Evolutionary conservation across 371 early-diverging fungal genomes (phyloP), one percentile per base, ranked within the genome.

Genomic region (Choanephora cucurbitarum): DNA sequence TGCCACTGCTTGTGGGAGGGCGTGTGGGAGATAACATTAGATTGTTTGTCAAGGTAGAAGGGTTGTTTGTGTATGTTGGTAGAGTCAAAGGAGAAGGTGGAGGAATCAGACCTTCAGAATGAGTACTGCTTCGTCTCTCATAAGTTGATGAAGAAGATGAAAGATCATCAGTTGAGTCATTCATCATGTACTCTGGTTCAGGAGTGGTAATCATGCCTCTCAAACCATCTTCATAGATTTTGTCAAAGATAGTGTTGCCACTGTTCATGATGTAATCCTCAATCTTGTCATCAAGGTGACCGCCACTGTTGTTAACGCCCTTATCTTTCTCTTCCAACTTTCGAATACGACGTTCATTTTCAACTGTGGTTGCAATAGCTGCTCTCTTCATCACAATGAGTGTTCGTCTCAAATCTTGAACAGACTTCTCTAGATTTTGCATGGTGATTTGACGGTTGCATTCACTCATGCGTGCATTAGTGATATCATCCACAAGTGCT

Each of bases 401-500:
- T 8, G 87, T 87, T 24, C 85, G 76, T 23, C 86, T 84, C 33
- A 93, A 70, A 48, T 91, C 90, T 42, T 77, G 67, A 0, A 90
- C 82, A 10, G 80, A 80, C 66, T 88, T 87, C 51, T 94, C 92
- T 44, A 83, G 72, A 21, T 83, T 78, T 7, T 66, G 69, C 17
- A 88, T 72, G 32, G 82, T 80, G 13, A 77, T 74, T 41, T 83
- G 84, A 1, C 79, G 75, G 24, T 81, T 77, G 50, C 82, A 77
- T 19, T 87, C 83, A 18, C 78, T 72, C 52, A 87, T 75, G 1
- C 88, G 83, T 4, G 87, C 72, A n/a, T 75, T 73, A 50, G 94
- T 84, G 37, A 94, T 77, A 64, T 93, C 93, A 33, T 93, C 90
- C 42, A 93, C 77, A 11, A 93, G 68, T 49, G 85, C 69, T 64